A percentile compares a stretch with the other conserved stretches of the same genome.
These are phyloP conservation scores for Rhipidocladum racemiflorum DNA, from an alignment of 176 grass and related monocot species.

Conservation along the genomic window DNA sequence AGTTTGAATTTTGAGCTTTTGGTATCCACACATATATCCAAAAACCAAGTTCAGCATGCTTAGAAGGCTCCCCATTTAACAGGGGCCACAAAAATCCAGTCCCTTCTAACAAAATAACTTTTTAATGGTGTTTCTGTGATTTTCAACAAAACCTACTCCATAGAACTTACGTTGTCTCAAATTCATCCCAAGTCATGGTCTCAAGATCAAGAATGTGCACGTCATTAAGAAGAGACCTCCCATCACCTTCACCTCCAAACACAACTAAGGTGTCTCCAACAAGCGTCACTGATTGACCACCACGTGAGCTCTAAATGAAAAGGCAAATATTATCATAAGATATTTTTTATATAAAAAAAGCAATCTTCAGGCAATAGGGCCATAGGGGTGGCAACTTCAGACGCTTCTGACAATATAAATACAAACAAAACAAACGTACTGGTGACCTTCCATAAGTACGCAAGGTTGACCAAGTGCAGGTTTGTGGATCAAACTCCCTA, in stretches of 20 bases:
- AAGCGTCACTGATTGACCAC: conserved; percentile 92
- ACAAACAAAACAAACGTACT: conserved; percentile 51
- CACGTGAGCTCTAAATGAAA: conserved; percentile 71
- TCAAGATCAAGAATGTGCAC: conserved; percentile 93
- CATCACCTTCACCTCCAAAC: conserved; percentile 91
- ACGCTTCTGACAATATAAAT: background rate
- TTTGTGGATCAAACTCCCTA: conserved; percentile 86
- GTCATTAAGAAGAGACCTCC: conserved; percentile 91
- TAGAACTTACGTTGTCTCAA: conserved; percentile 84
- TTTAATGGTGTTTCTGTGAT: background rate
- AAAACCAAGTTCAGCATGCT: background rate
- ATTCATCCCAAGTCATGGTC: conserved; percentile 98
- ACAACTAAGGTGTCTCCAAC: conserved; percentile 77
- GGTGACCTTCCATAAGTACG: conserved; percentile 78
- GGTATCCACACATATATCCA: conserved; percentile 6
- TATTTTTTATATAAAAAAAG: background rate
- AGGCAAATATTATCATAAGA: background rate
- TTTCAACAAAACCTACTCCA: background rate
- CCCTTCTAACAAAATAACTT: background rate
- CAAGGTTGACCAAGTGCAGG: conserved; percentile 73
- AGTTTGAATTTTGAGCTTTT: background rate
- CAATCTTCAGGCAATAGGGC: background rate
- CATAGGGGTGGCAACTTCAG: background rate
- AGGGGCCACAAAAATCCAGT: background rate
- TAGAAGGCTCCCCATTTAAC: conserved; percentile 1